Percentiles rank a stretch among this genome's conserved stretches.
phyloP scores from a whole-genome alignment of 257 asterid genomes.

The Petunia secreta region DNA sequence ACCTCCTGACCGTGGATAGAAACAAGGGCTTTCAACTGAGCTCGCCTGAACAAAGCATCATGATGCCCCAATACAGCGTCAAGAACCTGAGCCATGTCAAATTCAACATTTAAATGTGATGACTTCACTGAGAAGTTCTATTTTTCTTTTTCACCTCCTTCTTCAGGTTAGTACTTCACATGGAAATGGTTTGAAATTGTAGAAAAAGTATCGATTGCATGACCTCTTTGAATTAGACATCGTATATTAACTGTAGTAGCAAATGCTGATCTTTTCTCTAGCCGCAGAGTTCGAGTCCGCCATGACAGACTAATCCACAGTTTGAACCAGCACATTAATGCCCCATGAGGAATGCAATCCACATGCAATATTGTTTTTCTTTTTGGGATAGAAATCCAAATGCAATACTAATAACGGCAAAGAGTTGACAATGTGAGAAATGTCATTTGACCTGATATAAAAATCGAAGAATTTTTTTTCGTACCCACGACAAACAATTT shows the following conservation, averaged over 20 bases:
- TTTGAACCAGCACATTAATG: constrained; percentile 8
- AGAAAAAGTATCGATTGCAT: neutral
- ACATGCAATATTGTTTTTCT: constrained; percentile 12
- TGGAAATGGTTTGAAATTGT: neutral
- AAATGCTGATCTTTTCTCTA: constrained; percentile 4
- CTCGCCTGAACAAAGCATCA: constrained; percentile 84
- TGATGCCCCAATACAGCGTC: constrained; percentile 87
- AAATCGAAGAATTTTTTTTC: neutral
- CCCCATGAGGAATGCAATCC: neutral
- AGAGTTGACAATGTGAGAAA: neutral
- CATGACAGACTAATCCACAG: neutral
- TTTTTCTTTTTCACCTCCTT: neutral
- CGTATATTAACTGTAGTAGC: neutral
- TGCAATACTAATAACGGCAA: neutral
- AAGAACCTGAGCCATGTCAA: constrained; percentile 51
- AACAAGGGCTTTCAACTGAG: constrained; percentile 96
- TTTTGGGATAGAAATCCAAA: constrained; percentile 8
- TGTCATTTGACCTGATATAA: neutral
- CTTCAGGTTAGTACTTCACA: neutral
- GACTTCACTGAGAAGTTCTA: neutral
- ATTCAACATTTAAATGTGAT: constrained; percentile 12
- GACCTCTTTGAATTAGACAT: neutral
- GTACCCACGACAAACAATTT: neutral
- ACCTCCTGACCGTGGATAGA: constrained; percentile 95
- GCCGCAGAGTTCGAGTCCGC: constrained; percentile 4